A percentile compares a stretch with the other conserved stretches of the same genome.
These are phyloP conservation scores for Gnomoniopsis sp. DNA, from an alignment of 2,329 filamentous ascomycete species.

Conservation along the genomic window DNA sequence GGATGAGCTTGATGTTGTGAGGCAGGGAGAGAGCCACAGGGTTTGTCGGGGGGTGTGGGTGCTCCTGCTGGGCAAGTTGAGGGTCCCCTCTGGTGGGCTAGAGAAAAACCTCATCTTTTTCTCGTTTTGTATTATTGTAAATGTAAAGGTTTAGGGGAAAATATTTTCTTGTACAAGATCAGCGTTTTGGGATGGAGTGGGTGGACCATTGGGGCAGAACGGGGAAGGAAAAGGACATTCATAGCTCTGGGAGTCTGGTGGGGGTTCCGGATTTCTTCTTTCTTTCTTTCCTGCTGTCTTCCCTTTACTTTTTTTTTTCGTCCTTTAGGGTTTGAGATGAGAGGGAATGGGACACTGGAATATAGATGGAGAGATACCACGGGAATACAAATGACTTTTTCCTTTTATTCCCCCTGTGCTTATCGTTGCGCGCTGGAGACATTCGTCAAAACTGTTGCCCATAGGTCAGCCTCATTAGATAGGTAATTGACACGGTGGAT, in stretches of 20 bases:
- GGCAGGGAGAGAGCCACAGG: background rate
- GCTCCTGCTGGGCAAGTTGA: too few species aligned
- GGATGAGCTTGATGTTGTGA: conserved; percentile 56
- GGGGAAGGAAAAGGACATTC: conserved; percentile 28
- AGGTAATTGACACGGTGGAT: too few species aligned
- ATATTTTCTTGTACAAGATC: background rate
- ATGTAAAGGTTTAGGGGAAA: background rate
- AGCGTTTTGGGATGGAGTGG: background rate
- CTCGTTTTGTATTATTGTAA: background rate
- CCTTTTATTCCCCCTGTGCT: too few species aligned
- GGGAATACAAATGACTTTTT: background rate
- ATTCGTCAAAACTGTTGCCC: too few species aligned
- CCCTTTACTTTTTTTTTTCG: conserved; percentile 26
- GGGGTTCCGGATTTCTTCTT: too few species aligned
- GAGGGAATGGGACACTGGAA: conserved; percentile 58
- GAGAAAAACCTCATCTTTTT: background rate
- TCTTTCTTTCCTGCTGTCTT: too few species aligned
- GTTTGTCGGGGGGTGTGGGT: too few species aligned
- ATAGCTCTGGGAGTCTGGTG: conserved; percentile 71
- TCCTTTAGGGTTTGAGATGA: conserved; percentile 31
- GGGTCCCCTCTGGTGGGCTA: too few species aligned
- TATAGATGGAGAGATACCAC: conserved; percentile 20
- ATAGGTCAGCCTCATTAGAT: too few species aligned
- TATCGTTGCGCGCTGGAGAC: too few species aligned
- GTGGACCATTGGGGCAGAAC: background rate